Percentiles rank a stretch among this genome's conserved stretches.
Evolutionary conservation across 1,284 basidiomycete species (phyloP).

Genomic region (Austroboletus novae-zelandiae): DNA sequence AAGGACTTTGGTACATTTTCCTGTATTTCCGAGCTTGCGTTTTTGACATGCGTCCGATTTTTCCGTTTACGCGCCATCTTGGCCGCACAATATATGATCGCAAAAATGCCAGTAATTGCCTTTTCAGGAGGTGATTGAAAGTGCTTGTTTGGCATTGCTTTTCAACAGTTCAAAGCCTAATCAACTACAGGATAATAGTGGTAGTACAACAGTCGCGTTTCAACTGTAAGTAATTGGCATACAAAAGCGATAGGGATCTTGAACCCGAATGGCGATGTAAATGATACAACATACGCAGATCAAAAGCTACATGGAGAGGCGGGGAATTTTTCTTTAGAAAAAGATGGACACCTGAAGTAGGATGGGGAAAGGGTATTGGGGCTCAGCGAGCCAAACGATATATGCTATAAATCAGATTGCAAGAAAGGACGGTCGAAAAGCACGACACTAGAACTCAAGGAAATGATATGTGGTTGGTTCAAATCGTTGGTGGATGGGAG

Average conservation of each 20-base stretch:
- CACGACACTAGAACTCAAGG: slow-evolving; percentile 62
- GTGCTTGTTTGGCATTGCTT: slow-evolving; percentile 27
- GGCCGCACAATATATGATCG: slow-evolving; percentile 5
- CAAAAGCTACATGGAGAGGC: slow-evolving; percentile 28
- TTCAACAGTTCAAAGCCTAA: slow-evolving; percentile 1
- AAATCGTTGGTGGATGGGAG: slow-evolving; percentile 56
- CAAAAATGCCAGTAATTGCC: slow-evolving; percentile 16
- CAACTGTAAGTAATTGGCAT: slow-evolving; percentile 4
- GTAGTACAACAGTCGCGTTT: background rate
- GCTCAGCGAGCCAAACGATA: slow-evolving; percentile 4
- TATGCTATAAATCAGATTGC: slow-evolving; percentile 28
- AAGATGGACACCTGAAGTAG: background rate
- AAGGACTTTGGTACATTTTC: slow-evolving; percentile 69
- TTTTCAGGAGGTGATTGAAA: slow-evolving; percentile 14
- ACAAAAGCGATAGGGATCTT: slow-evolving; percentile 5
- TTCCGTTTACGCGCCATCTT: slow-evolving; percentile 79
- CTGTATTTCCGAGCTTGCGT: slow-evolving; percentile 33
- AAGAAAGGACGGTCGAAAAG: background rate
- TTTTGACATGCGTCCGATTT: slow-evolving; percentile 85
- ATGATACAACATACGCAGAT: slow-evolving; percentile 30
- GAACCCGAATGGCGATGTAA: slow-evolving; percentile 6
- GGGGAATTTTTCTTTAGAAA: background rate
- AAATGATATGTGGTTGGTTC: slow-evolving; percentile 69
- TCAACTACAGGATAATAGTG: background rate
- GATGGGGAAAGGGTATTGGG: background rate